Evolutionary conservation across 2,329 filamentous ascomycete species (phyloP).

Genomic region (Cercospora janseana): DNA sequence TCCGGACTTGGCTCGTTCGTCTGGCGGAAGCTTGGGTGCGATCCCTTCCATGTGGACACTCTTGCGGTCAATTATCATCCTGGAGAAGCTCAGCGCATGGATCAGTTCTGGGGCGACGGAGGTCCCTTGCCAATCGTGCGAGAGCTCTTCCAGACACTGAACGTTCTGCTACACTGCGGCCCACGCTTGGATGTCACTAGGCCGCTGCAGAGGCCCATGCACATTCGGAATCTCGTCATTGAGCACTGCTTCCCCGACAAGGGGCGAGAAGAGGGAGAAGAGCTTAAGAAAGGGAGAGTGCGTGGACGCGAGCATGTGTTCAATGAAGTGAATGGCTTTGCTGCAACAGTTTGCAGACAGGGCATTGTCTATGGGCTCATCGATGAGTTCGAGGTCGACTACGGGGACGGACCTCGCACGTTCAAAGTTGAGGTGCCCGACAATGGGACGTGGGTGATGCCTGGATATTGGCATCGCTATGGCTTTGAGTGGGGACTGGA

Average conservation of each 20-base stretch:
- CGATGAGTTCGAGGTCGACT: background rate
- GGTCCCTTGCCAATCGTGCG: background rate
- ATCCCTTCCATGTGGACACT: background rate
- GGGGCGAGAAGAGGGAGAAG: background rate
- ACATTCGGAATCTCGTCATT: background rate
- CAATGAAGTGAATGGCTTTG: background rate
- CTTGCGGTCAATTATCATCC: background rate
- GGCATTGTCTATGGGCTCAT: background rate
- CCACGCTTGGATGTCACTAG: background rate
- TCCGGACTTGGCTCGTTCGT: background rate
- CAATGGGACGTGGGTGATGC: background rate
- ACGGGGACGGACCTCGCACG: background rate
- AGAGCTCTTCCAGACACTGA: background rate
- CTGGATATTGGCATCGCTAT: background rate
- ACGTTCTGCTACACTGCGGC: background rate
- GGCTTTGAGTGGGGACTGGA: background rate
- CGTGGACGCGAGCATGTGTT: background rate
- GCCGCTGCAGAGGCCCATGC: background rate
- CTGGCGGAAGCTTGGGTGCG: background rate
- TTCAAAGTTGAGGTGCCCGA: background rate
- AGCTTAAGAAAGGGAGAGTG: background rate
- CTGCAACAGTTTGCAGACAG: background rate
- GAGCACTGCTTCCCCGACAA: background rate
- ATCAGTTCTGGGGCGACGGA: background rate
- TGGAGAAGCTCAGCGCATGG: background rate